These are phyloP conservation scores for Curvularia lunata DNA, from an alignment of 2,329 filamentous ascomycete species.

Conservation along the genomic window DNA sequence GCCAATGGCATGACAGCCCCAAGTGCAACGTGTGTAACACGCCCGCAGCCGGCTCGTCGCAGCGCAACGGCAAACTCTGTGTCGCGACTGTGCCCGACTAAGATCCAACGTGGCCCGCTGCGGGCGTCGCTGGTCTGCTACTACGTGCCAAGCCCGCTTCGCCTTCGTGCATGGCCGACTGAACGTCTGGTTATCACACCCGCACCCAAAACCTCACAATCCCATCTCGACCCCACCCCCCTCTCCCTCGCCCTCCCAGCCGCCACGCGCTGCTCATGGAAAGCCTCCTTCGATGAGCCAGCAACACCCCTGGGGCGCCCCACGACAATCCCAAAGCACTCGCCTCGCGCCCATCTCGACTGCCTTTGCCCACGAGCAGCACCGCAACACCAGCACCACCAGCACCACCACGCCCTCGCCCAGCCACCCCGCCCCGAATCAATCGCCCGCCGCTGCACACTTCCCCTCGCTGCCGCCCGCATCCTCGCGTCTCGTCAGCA, in stretches of 20 bases:
- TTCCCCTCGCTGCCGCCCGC: conserved; percentile 61
- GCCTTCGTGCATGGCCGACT: conserved; percentile 14
- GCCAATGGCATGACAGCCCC: not conserved
- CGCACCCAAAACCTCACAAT: conserved; percentile 21
- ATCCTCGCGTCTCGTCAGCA: conserved; percentile 57
- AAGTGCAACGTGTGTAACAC: not conserved
- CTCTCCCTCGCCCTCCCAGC: conserved; percentile 28
- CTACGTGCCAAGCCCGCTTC: conserved; percentile 17
- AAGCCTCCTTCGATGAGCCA: conserved; percentile 56
- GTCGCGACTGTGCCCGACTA: not conserved
- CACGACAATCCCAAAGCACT: conserved; percentile 60
- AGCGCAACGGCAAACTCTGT: not conserved
- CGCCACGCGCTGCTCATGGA: conserved; percentile 50
- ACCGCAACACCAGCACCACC: conserved; percentile 39
- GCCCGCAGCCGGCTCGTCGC: not conserved
- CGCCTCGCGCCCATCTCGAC: conserved; percentile 64
- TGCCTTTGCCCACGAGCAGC: conserved; percentile 53
- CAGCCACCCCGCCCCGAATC: conserved; percentile 58
- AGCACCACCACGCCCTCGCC: conserved; percentile 49
- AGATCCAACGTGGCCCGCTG: conserved; percentile 13
- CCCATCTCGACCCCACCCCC: conserved; percentile 25
- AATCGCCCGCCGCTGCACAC: conserved; percentile 59
- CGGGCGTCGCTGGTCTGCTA: conserved; percentile 11
- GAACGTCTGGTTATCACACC: conserved; percentile 27
- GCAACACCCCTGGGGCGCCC: conserved; percentile 64